phyloP scores from a whole-genome alignment of 352 stramenopile genomes.

The Phytophthora crassamura region DNA sequence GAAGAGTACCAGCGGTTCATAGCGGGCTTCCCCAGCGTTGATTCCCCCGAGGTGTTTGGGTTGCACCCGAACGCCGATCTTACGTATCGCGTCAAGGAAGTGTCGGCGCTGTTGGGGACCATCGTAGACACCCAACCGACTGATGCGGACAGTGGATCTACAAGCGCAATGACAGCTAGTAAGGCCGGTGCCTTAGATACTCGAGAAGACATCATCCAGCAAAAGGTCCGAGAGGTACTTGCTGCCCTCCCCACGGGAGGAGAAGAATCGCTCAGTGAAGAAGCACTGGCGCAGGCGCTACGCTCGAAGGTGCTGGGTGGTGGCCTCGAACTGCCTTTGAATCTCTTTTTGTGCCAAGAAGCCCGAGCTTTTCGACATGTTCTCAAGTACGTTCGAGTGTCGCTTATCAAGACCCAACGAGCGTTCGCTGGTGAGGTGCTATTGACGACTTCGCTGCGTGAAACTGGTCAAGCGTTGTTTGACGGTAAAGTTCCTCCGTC shows the following conservation, averaged over 20 bases:
- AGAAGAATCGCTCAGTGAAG: slow-evolving; percentile 51
- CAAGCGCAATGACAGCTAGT: slow-evolving; percentile 11
- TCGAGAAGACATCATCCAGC: slow-evolving; percentile 65
- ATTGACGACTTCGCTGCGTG: slow-evolving; percentile 54
- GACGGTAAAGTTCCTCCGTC: slow-evolving; percentile 69
- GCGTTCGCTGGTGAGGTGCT: slow-evolving; percentile 71
- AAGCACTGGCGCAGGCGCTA: slow-evolving; percentile 39
- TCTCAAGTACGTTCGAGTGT: slow-evolving; percentile 55
- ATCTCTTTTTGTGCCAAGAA: slow-evolving; percentile 83
- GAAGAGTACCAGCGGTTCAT: slow-evolving; percentile 79
- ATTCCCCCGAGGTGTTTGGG: slow-evolving; percentile 84
- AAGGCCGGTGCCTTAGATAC: slow-evolving; percentile 44
- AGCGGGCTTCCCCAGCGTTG: slow-evolving; percentile 63
- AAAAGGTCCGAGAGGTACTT: slow-evolving; percentile 65
- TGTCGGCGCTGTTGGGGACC: slow-evolving; percentile 58
- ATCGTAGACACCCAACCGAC: slow-evolving; percentile 78
- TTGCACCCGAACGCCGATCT: slow-evolving; percentile 83
- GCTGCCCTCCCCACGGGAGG: slow-evolving; percentile 55
- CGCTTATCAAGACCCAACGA: slow-evolving; percentile 60
- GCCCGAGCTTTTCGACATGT: slow-evolving; percentile 70
- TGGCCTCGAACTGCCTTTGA: slow-evolving; percentile 74
- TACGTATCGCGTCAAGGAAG: slow-evolving; percentile 84
- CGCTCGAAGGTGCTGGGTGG: slow-evolving; percentile 56
- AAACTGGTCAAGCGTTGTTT: slow-evolving; percentile 72
- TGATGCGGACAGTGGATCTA: slow-evolving; percentile 35